Base-by-base conservation (phyloP, 2,329 filamentous ascomycete species). In the Aspergillus pseudoviridinutans region DNA sequence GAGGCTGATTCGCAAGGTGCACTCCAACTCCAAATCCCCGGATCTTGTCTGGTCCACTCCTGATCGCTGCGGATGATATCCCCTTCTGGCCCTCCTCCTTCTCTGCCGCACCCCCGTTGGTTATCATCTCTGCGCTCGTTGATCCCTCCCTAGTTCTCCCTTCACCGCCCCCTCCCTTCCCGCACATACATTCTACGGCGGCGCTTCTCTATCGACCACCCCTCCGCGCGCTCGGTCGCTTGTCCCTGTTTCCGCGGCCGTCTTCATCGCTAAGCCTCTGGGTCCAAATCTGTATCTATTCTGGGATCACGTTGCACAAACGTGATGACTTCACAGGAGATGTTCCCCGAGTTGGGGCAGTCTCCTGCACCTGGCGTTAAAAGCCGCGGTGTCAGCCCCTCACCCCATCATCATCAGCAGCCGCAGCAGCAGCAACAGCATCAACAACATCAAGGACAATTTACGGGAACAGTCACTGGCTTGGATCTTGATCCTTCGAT, bases 311-410 rank as follows among this genome's bases (percentile, higher is more conserved):
- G 53, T 56, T 51, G 38, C 44, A 28, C 28, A 32, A 17, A 46
- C 53, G 61, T 57, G 32, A 74, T 74, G 71, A 65, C 66, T 57
- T 71, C 71, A 41, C 70, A 71, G 58, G 68, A 71, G 46, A 64
- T 64, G 55, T 65, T 65, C 56, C 70, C 67, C 44, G 65, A 70
- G 55, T 67, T 74, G 61, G 74, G 71, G 55, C 69, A 71, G 61
- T 75, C 75, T 53, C 64, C 71, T 51, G 72, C 73, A 10, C 69
- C 62, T 49, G 68, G 69, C 55, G 66, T 71, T 65, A 71, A 74
- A 58, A 71, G 66, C 67, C 75, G 73, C 61, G 73, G 72, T 60
- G 67, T 77, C 66, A 79, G 76, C 69, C 74, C 73, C 55, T 77
- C 76, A 51, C 66, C 71, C 49, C 76, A 75, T 64, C 70, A 67